Base-by-base conservation (phyloP, 164 flowering plant genomes). In the Litsea cubeba region DNA sequence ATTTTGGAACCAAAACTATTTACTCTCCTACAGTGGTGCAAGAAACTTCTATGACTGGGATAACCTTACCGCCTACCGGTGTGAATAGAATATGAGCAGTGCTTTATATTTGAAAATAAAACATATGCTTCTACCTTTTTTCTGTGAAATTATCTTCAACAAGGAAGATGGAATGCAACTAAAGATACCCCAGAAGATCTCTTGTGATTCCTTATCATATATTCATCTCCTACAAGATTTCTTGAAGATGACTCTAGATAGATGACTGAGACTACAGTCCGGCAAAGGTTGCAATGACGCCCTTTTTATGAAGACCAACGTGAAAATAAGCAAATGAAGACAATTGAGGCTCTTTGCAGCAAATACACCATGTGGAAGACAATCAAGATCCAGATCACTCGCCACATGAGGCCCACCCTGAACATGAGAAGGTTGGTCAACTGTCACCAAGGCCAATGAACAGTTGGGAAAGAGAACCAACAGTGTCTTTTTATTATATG, bases 11-110 rank as follows among this genome's bases (percentile, higher is more conserved):
- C 86, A 49, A 87, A 81, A 72, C 50, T 92, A 22, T 78, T 70
- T 72, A 83, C 77, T 79, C 35, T 90, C 62, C 79, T 88, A 69
- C 77, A 74, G 54, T 95, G 97, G 97, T 86, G 86, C 83, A 91
- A 88, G 84, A 88, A 85, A 80, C 72, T 87, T 73, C 78, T 83
- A 62, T 83, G 75, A 81, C 20, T 62, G 14, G 65, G 71, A 24
- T 17, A 40, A 70, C 26, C n/a, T 40, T 40, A 40, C 46, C 0
- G 46, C n/a, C 10, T 40, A 40, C 46, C 0, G 11, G 46, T 40
- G n/a, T 11, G 22, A 22, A 2, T 26, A 24, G 60, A 60, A 62
- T 50, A 6, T 35, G 46, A 54, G 25, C 6, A 22, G 20, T 65
- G 22, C 15, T 18, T 71, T 28, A 11, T 1, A 35, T 68, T 75